Percentiles rank a stretch among this genome's conserved stretches.
phyloP scores from a whole-genome alignment of 148 eudicot genomes.

The Vaccinium darrowii region DNA sequence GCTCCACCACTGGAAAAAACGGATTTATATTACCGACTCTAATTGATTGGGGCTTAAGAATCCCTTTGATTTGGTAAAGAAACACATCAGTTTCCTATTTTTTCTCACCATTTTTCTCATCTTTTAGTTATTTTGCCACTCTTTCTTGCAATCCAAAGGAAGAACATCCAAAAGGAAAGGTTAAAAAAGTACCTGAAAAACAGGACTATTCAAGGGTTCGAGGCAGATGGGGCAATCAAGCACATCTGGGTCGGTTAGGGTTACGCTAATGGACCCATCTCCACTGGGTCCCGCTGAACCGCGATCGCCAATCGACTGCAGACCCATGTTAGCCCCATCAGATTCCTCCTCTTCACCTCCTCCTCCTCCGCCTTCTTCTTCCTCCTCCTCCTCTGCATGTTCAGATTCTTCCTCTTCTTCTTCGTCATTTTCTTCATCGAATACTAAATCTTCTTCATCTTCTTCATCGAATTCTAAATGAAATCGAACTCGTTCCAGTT shows the following conservation, averaged over 20 bases:
- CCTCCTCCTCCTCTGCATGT: neutral
- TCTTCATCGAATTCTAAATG: slow-evolving; percentile 5
- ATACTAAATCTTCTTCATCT: neutral
- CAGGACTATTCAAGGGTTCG: slow-evolving; percentile 57
- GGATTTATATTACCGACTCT: too few species aligned
- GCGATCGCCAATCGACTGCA: neutral
- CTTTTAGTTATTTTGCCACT: neutral
- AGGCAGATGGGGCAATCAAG: slow-evolving; percentile 75
- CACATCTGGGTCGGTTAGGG: slow-evolving; percentile 76
- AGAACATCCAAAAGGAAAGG: neutral
- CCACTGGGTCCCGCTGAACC: neutral
- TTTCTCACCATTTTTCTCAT: neutral
- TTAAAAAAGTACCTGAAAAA: slow-evolving; percentile 53
- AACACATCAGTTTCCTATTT: neutral
- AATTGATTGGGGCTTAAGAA: too few species aligned
- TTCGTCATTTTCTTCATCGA: neutral
- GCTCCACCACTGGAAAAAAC: too few species aligned
- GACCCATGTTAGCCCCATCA: neutral
- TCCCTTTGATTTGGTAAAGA: too few species aligned
- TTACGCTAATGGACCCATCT: slow-evolving; percentile 33
- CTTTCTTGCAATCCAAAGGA: neutral
- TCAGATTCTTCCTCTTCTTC: slow-evolving; percentile 12
- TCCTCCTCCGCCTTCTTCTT: neutral
- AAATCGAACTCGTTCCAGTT: too few species aligned
- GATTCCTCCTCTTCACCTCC: neutral